phyloP scores from a whole-genome alignment of 176 grass and related monocot genomes.

The Canna indica region DNA sequence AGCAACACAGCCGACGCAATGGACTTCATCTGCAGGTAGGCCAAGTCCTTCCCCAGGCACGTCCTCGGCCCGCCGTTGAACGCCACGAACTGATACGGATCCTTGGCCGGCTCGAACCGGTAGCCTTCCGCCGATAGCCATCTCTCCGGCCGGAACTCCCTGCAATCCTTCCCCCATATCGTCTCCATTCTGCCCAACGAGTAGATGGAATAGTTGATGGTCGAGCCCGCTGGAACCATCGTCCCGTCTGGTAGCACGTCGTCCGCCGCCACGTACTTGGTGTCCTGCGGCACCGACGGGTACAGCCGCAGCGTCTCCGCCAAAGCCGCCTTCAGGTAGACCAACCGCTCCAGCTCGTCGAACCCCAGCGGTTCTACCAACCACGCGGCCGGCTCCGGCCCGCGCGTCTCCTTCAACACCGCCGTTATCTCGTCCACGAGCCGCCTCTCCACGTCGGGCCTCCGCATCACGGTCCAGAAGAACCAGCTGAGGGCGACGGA shows the following conservation, averaged over 20 bases:
- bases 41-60: slow-evolving; percentile 10
- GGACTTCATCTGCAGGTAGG: slow-evolving; percentile 13
- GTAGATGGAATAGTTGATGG: slow-evolving; percentile 3
- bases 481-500: slow-evolving; percentile 9
- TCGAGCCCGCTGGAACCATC: not conserved
- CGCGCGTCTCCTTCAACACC: not conserved
- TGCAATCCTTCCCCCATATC: slow-evolving; percentile 4
- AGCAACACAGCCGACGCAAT: not conserved
- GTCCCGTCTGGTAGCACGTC: not conserved
- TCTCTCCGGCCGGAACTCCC: not conserved
- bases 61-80: slow-evolving; percentile 8
- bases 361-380: not conserved
- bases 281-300: slow-evolving; percentile 6
- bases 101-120: not conserved
- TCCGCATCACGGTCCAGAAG: slow-evolving; percentile 4
- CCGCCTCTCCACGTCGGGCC: not conserved
- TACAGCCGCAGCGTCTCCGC: not conserved
- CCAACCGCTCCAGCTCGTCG: slow-evolving; percentile 1
- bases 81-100: not conserved
- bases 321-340: slow-evolving; percentile 4
- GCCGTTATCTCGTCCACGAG: not conserved
- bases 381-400: not conserved
- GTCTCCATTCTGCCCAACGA: slow-evolving; percentile 2
- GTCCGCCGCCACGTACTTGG: not conserved
- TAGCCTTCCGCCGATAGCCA: not conserved